Evolutionary conservation across 2,329 filamentous ascomycete genomes (phyloP), one percentile per base, ranked within the genome.

Genomic region (Coniochaeta sp.): DNA sequence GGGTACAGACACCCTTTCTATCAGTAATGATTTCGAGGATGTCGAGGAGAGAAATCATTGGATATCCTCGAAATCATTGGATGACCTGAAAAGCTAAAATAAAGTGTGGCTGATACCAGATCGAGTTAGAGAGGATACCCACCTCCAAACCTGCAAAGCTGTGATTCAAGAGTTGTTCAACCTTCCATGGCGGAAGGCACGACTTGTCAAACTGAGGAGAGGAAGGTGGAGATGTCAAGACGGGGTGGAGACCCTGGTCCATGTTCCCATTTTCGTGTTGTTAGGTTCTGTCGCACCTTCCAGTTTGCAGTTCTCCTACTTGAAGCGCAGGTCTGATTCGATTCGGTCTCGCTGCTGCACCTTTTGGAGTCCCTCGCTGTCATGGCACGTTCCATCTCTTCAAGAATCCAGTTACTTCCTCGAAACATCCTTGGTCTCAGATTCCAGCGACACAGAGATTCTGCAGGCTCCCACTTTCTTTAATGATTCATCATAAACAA

Each of bases 81-180:
- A 22, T 3, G 9, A 18, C 33, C 18, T 24, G 38, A 12, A 42
- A 18, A 30, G 6, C 20, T 10, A n/a, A 42, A 42, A 24, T 42
- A 42, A 42, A 42, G 38, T 42, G 38, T 42, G 38, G 38, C 38
- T 42, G 38, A 42, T 42, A 14, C 20, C 38, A 13, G n/a, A 42
- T 6, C 5, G 20, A 13, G 20, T 42, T 42, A 42, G 38, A 18
- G 18, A 7, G 18, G 33, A 18, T 12, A 10, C 33, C 33, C 10
- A 16, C n/a, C 20, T 38, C 8, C 14, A 6, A 38, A n/a, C n/a
- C n/a, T n/a, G n/a, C n/a, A n/a, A n/a, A n/a, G n/a, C n/a, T n/a
- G n/a, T n/a, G n/a, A n/a, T n/a, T n/a, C n/a, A n/a, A n/a, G n/a
- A n/a, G n/a, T n/a, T n/a, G n/a, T n/a, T n/a, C n/a, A n/a, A n/a